Evolutionary conservation across 371 early-diverging fungal species (phyloP).

Genomic region (Mortierella sp.): DNA sequence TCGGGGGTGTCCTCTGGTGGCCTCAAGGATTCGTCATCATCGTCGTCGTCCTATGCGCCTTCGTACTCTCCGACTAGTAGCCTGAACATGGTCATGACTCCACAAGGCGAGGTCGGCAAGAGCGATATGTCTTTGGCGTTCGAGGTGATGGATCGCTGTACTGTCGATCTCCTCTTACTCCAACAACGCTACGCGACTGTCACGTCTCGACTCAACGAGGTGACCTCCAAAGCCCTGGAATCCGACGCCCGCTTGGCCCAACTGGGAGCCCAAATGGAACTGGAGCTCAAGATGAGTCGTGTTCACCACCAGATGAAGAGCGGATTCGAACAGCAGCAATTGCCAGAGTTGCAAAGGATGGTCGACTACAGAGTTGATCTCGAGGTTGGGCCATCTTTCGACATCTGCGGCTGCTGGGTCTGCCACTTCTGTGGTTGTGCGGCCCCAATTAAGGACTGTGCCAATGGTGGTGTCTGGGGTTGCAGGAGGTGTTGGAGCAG

Average conservation of each 20-base stretch:
- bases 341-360: conserved; percentile 46
- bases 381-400: conserved; percentile 40
- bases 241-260: conserved; percentile 49
- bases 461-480: neutral
- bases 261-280: conserved; percentile 49
- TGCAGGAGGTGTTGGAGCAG: conserved; percentile 1
- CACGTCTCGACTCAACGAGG: conserved; percentile 25
- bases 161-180: conserved; percentile 35
- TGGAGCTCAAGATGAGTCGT: conserved; percentile 42
- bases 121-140: conserved; percentile 57
- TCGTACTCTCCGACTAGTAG: conserved; percentile 18
- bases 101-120: conserved; percentile 36
- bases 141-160: conserved; percentile 53
- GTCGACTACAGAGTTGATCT: conserved; percentile 50
- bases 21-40: neutral
- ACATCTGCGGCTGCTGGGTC: conserved; percentile 52
- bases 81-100: conserved; percentile 41
- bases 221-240: conserved; percentile 43
- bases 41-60: neutral
- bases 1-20: neutral
- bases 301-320: conserved; percentile 51
- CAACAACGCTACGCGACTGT: conserved; percentile 39
- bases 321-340: conserved; percentile 39
- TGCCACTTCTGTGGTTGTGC: conserved; percentile 43
- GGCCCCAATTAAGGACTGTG: conserved; percentile 11